phyloP scores from a whole-genome alignment of 768 basidiomycete genomes.

The Cystofilobasidium macerans region DNA sequence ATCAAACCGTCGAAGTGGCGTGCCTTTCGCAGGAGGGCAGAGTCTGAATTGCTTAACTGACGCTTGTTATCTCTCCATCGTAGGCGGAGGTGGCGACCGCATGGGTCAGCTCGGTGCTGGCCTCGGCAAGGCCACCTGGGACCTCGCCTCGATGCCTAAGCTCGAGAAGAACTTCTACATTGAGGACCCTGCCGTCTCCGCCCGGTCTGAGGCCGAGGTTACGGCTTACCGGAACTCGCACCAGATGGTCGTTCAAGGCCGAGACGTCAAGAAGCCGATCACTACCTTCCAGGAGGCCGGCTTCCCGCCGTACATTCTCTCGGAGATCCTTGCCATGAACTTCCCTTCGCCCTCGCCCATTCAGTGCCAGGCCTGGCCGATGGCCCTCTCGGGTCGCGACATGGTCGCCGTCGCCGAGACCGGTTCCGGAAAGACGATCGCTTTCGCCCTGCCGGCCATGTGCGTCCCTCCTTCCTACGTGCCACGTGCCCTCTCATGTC shows the following conservation, averaged over 20 bases:
- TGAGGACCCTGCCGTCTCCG: constrained; percentile 73
- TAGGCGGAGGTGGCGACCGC: constrained; percentile 31
- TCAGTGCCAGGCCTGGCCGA: constrained; percentile 98
- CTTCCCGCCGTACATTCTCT: constrained; percentile 92
- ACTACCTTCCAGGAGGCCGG: constrained; percentile 85
- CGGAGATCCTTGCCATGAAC: constrained; percentile 85
- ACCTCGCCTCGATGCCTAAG: constrained; percentile 52
- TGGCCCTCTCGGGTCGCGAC: constrained; percentile 90
- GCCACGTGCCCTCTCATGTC: not conserved
- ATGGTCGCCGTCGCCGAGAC: constrained; percentile 96
- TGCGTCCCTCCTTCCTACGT: constrained; percentile 1
- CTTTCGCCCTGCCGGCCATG: constrained; percentile 98
- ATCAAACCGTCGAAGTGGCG: not conserved
- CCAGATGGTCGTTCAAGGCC: constrained; percentile 89
- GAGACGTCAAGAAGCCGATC: constrained; percentile 75
- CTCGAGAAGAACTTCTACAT: constrained; percentile 88
- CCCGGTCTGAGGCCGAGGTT: constrained; percentile 70
- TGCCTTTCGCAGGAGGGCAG: no score
- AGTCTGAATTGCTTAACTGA: no score
- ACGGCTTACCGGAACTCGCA: constrained; percentile 72
- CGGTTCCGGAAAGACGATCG: constrained; percentile 95
- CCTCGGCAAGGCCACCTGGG: constrained; percentile 78
- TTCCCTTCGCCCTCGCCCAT: constrained; percentile 85
- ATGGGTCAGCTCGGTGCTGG: constrained; percentile 74
- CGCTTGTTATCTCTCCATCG: not conserved